A percentile compares a stretch with the other conserved stretches of the same genome.
Conservation (phyloP, 441 rosid species). For the Arabidopsis hybrid region DNA sequence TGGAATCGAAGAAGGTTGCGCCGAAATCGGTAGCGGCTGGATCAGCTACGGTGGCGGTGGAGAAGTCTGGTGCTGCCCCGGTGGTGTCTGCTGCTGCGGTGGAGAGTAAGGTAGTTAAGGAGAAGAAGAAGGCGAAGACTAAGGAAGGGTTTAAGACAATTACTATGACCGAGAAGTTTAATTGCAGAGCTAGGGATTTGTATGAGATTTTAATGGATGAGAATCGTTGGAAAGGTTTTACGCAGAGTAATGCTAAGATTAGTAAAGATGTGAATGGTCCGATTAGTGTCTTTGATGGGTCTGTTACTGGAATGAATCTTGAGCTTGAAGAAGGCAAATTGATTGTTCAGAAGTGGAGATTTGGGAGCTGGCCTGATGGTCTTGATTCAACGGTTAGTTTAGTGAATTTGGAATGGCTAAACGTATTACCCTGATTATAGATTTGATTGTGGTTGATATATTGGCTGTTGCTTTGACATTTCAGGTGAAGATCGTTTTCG, state of each 20-base stretch:
- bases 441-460: slow-evolving; percentile 12
- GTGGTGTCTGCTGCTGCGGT: slow-evolving; percentile 25
- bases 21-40: slow-evolving; percentile 49
- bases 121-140: slow-evolving; percentile 50
- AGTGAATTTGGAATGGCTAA: background rate
- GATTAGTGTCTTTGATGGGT: slow-evolving; percentile 86
- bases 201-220: slow-evolving; percentile 95
- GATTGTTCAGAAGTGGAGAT: slow-evolving; percentile 94
- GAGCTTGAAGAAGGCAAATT: slow-evolving; percentile 79
- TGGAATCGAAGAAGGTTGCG: slow-evolving; percentile 68
- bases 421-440: background rate
- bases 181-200: slow-evolving; percentile 77
- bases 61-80: slow-evolving; percentile 31
- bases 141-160: slow-evolving; percentile 78
- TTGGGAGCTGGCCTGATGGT: slow-evolving; percentile 98
- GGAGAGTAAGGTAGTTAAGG: slow-evolving; percentile 44
- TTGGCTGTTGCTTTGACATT: slow-evolving; percentile 28
- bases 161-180: slow-evolving; percentile 79
- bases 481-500: slow-evolving; percentile 79
- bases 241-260: slow-evolving; percentile 87
- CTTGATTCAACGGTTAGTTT: slow-evolving; percentile 71
- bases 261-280: slow-evolving; percentile 85
- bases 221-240: slow-evolving; percentile 92
- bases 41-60: slow-evolving; percentile 31
- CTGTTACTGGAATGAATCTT: slow-evolving; percentile 77